Conservation (phyloP, 2,329 filamentous ascomycete species). For the Pyricularia pennisetigena region DNA sequence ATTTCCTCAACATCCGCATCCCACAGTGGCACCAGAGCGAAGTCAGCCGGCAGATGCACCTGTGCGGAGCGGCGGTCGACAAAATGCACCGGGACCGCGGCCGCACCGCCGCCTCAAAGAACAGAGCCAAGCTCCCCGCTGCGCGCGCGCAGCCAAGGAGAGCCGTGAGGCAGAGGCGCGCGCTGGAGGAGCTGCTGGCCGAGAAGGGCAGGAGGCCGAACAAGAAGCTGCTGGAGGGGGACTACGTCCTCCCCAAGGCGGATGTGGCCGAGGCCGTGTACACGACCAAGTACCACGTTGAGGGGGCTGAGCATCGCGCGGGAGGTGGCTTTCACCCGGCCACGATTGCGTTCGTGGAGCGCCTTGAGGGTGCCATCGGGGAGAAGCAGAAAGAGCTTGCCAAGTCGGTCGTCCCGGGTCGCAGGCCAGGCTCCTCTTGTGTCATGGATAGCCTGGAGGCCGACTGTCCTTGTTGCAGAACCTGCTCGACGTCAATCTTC, state of each 20-base stretch:
- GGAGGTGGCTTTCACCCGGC: background rate
- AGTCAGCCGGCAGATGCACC: background rate
- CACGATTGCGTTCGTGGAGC: background rate
- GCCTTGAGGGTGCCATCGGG: background rate
- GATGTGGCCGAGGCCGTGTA: background rate
- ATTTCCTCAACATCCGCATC: background rate
- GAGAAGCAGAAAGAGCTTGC: background rate
- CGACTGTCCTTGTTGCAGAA: background rate
- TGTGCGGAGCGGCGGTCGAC: background rate
- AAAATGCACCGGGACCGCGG: background rate
- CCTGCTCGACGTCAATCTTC: background rate
- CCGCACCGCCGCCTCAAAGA: background rate
- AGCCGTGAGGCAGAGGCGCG: background rate
- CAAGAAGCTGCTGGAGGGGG: background rate
- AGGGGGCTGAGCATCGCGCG: background rate
- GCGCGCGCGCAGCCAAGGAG: background rate
- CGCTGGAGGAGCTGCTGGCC: background rate
- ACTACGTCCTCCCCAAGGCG: background rate
- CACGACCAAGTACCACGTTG: background rate
- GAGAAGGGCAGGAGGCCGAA: background rate
- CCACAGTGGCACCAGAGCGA: background rate
- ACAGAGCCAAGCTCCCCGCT: background rate
- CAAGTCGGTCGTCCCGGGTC: background rate
- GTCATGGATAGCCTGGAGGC: background rate
- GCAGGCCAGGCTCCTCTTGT: background rate